Base-by-base conservation (phyloP, 805 yeast genomes). In the Candida maltosa region DNA sequence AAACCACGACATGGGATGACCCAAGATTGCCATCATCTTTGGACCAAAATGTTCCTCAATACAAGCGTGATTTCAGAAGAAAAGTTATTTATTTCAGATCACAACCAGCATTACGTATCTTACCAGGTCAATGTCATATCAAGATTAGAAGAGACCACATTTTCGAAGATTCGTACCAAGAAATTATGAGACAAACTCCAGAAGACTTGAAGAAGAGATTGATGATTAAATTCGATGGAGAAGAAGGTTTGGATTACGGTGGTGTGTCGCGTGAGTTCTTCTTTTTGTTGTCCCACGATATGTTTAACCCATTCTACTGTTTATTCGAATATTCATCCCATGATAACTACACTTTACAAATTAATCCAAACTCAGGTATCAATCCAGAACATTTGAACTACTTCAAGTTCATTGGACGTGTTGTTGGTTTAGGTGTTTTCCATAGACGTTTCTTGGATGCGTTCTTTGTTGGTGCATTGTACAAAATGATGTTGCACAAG, bases 1-100 rank as follows among this genome's bases (percentile, higher is more conserved):
- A 93, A 68, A 93, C 99, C 0, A 93, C 99, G 1, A 93, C 99
- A 1, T 93, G 99, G 99, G 99, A 93, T 64, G 99, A 93, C 59
- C 99, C 99, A 45, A 81, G 99, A 57, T 74, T 93, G 58, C 99
- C 99, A 34, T 87, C 97, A 5, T 86, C 96, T 6, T 70, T 93
- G 50, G 99, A 93, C 62, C 97, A 93, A 67, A 91, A 91, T 50
- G 99, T 93, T 51, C 99, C 99, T 16, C 97, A 93, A 67, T 93
- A 93, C 64, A 93, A 93, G 75, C 91, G 99, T 70, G 99, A 93
- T 63, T 93, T 93, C 68, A 78, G 99, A 66, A 81, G 99, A 67
- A 93, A 93, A 69, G 87, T 93, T 40, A 91, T 93, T 45, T 93
- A 93, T 64, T 93, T 93, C 78, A 78, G 98, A 62, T 88, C 97